A percentile compares a stretch with the other conserved stretches of the same genome.
phyloP scores from a whole-genome alignment of 306 rosid species.

The Sindora glabra region DNA sequence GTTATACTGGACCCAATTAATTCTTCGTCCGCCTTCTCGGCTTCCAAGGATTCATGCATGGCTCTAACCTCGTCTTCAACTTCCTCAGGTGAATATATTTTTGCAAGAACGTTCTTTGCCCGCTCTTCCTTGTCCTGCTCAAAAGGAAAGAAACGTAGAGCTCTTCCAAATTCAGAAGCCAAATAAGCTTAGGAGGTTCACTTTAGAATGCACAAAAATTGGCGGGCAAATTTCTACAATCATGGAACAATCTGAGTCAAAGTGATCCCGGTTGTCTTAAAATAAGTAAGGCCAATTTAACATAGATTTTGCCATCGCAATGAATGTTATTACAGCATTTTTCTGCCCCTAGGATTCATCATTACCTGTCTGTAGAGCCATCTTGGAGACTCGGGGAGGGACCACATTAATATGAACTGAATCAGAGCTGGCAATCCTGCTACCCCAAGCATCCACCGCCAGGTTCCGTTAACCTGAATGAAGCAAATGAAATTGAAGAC shows the following conservation, averaged over 20 bases:
- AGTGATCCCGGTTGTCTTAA: too few species aligned
- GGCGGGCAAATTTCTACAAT: too few species aligned
- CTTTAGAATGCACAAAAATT: too few species aligned
- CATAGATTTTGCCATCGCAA: too few species aligned
- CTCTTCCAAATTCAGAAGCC: not conserved
- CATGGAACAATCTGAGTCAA: too few species aligned
- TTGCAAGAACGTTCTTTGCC: conserved; percentile 42
- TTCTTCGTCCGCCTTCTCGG: conserved; percentile 48
- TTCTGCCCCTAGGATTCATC: not conserved
- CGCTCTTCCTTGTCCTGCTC: conserved; percentile 46
- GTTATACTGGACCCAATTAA: conserved; percentile 29
- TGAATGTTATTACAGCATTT: too few species aligned
- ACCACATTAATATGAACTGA: conserved; percentile 59
- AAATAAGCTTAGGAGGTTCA: too few species aligned
- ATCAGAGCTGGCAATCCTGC: conserved; percentile 62
- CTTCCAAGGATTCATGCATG: conserved; percentile 46
- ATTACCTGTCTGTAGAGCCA: conserved; percentile 76
- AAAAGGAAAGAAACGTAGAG: not conserved
- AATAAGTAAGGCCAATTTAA: too few species aligned
- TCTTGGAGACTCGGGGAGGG: conserved; percentile 85
- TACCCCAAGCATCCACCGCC: conserved; percentile 94
- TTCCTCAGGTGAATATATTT: conserved; percentile 39
- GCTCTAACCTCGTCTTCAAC: conserved; percentile 56
- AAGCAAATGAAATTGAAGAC: conserved; percentile 10
- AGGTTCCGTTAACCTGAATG: conserved; percentile 61